Percentiles rank a stretch among this genome's conserved stretches.
Conservation (phyloP, 2,329 filamentous ascomycete species). For the Thelonectria discophora region DNA sequence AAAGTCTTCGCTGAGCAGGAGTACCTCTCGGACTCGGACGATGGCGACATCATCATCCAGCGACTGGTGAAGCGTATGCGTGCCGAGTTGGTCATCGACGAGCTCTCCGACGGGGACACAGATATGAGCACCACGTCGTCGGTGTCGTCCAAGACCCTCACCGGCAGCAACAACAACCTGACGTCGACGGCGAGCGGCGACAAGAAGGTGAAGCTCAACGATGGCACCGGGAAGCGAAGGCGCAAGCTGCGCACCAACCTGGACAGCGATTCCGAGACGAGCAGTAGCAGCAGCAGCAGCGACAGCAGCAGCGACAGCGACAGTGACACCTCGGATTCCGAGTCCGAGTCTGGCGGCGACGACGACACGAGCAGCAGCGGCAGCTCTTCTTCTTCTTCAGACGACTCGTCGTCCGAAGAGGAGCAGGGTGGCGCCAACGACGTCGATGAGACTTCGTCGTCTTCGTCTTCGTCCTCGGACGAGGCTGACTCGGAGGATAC, state of each 20-base stretch:
- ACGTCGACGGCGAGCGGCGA: slow-evolving; percentile 44
- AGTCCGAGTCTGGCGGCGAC: slow-evolving; percentile 47
- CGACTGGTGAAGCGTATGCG: slow-evolving; percentile 71
- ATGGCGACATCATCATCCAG: slow-evolving; percentile 60
- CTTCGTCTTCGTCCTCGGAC: slow-evolving; percentile 49
- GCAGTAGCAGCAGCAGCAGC: slow-evolving; percentile 37
- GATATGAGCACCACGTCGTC: slow-evolving; percentile 45
- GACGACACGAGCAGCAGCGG: slow-evolving; percentile 49
- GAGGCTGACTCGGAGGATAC: slow-evolving; percentile 47
- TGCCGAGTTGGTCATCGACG: slow-evolving; percentile 65
- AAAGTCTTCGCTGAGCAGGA: slow-evolving; percentile 64
- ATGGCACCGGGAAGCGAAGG: slow-evolving; percentile 59
- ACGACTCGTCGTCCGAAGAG: slow-evolving; percentile 46
- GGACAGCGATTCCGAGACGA: slow-evolving; percentile 48
- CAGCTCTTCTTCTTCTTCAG: slow-evolving; percentile 49
- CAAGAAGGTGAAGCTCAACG: slow-evolving; percentile 55
- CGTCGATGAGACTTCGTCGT: slow-evolving; percentile 50
- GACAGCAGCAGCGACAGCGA: slow-evolving; percentile 46
- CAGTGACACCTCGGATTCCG: slow-evolving; percentile 37
- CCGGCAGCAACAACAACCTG: slow-evolving; percentile 41
- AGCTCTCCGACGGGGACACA: slow-evolving; percentile 60
- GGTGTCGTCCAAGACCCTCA: slow-evolving; percentile 43
- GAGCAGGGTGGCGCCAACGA: slow-evolving; percentile 45
- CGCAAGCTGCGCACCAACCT: slow-evolving; percentile 61
- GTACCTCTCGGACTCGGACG: slow-evolving; percentile 59